phyloP scores from a whole-genome alignment of 2,329 filamentous ascomycete species.

The Calonectria pseudoturangicola region DNA sequence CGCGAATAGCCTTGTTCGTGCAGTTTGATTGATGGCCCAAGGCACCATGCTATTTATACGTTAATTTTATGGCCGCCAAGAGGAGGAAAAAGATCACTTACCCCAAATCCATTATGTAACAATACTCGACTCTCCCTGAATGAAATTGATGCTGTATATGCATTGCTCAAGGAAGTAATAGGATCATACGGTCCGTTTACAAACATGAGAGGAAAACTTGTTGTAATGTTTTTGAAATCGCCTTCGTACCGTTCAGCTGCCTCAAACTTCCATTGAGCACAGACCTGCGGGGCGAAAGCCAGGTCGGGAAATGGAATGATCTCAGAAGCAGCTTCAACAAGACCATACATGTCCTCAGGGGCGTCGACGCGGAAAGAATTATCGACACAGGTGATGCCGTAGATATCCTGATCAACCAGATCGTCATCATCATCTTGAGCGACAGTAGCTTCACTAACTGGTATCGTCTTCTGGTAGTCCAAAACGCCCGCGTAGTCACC shows the following conservation, averaged over 20 bases:
- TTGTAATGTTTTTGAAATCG: not conserved
- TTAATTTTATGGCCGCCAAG: not conserved
- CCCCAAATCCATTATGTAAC: conserved; percentile 5
- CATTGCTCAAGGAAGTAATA: not conserved
- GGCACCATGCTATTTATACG: not conserved
- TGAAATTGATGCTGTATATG: not conserved
- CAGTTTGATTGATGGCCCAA: conserved; percentile 12
- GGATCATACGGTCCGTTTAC: conserved; percentile 12
- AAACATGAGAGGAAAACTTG: not conserved
- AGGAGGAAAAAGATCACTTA: not conserved
- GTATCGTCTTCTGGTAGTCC: not conserved
- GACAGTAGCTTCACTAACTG: not conserved
- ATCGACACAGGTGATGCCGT: not conserved
- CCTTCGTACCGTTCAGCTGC: conserved; percentile 5
- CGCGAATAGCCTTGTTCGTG: not conserved
- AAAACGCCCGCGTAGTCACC: not conserved
- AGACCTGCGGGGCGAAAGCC: not conserved
- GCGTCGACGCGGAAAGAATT: not conserved
- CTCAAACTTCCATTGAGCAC: conserved; percentile 12
- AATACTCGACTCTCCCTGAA: conserved; percentile 9
- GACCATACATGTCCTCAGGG: conserved; percentile 5
- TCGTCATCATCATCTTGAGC: too few species aligned
- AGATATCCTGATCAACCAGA: not conserved
- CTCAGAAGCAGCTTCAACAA: not conserved
- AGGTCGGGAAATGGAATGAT: not conserved